A percentile compares a stretch with the other conserved stretches of the same genome.
These are phyloP conservation scores for Acanthochlamys bracteata DNA, from an alignment of 106 monocot genomes.

Conservation along the genomic window DNA sequence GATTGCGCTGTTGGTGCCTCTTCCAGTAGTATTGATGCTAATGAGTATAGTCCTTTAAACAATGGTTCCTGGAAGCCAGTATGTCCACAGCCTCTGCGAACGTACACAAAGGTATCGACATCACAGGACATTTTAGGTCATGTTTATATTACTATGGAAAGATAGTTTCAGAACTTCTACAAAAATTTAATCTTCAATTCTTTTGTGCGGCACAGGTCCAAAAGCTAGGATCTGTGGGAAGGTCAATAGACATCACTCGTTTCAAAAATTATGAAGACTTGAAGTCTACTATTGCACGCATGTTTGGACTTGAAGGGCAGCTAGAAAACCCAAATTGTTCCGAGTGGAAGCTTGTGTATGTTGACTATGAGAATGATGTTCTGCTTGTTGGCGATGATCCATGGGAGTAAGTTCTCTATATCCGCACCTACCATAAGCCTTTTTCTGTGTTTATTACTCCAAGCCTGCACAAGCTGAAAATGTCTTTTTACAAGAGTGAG, in stretches of 20 bases:
- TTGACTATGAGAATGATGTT: constrained; percentile 96
- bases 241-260: constrained; percentile 84
- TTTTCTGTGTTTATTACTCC: neutral
- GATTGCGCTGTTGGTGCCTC: constrained; percentile 50
- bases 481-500: no score
- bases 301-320: constrained; percentile 90
- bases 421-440: neutral
- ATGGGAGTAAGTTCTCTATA: constrained; percentile 74
- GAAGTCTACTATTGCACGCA: constrained; percentile 68
- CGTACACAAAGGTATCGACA: constrained; percentile 74
- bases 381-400: constrained; percentile 99
- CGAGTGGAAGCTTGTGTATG: constrained; percentile 91
- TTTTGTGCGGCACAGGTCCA: constrained; percentile 52
- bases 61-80: constrained; percentile 36
- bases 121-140: neutral
- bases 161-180: neutral
- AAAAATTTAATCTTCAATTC: neutral
- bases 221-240: constrained; percentile 87
- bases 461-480: no score
- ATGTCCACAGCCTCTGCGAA: constrained; percentile 45
- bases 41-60: constrained; percentile 27
- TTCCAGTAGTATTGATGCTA: constrained; percentile 42
- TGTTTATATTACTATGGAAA: neutral
- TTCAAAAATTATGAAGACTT: constrained; percentile 73
- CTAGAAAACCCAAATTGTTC: constrained; percentile 54